phyloP scores from a whole-genome alignment of 352 stramenopile genomes.

The Pythium apleroticum region DNA sequence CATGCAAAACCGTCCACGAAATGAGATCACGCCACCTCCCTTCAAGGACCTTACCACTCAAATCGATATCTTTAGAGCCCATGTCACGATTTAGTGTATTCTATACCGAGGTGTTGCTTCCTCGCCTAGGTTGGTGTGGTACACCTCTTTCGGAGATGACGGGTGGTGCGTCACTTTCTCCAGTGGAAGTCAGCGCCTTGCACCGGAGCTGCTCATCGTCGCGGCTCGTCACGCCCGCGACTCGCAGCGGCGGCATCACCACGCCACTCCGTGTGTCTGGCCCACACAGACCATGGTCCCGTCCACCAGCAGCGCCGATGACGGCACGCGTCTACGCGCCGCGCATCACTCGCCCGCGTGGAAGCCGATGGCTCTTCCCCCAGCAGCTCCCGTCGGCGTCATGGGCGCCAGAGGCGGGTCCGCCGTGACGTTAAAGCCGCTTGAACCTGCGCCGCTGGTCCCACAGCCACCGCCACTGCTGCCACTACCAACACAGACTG shows the following conservation, averaged over 20 bases:
- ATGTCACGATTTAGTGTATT: slow-evolving; percentile 15
- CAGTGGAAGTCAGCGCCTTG: slow-evolving; percentile 6
- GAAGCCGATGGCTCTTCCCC: neutral
- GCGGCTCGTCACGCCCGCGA: slow-evolving; percentile 27
- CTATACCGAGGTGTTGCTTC: neutral
- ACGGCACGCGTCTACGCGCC: neutral
- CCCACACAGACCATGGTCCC: neutral
- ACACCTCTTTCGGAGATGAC: slow-evolving; percentile 14
- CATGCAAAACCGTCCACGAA: slow-evolving; percentile 17
- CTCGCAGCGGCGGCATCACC: neutral
- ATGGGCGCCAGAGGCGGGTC: slow-evolving; percentile 13
- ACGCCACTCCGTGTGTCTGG: neutral
- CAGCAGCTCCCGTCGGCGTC: slow-evolving; percentile 10
- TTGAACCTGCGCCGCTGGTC: slow-evolving; percentile 8
- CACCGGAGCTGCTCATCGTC: slow-evolving; percentile 13
- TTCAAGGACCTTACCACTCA: neutral
- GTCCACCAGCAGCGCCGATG: neutral
- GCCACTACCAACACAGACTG: neutral
- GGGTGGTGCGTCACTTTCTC: slow-evolving; percentile 25
- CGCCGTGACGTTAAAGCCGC: slow-evolving; percentile 19
- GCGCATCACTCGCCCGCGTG: neutral
- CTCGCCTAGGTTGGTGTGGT: neutral
- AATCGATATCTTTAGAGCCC: neutral
- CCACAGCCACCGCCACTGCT: neutral
- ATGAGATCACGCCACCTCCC: slow-evolving; percentile 18